Evolutionary conservation across 306 rosid genomes (phyloP), one percentile per base, ranked within the genome.

Genomic region (Cicer arietinum): DNA sequence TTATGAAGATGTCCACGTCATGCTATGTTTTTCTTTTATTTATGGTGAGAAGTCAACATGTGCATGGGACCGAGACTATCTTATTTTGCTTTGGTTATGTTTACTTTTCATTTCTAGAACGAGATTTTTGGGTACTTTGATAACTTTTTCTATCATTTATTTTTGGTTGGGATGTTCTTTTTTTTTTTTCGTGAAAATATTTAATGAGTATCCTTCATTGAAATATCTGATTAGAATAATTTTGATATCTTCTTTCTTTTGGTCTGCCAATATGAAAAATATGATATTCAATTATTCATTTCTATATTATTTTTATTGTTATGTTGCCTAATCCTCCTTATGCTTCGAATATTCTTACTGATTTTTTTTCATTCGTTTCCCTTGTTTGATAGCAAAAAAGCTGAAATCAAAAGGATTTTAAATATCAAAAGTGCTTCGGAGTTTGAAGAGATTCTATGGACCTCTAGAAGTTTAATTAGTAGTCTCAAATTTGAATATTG

Each of bases 51-150:
- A 74, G 86, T 85, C 86, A 79, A 85, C 84, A 59, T 69, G 75
- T 63, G 63, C 13, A 53, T 65, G 91, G 92, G 90, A 73, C 91
- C 88, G 8, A 87, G 89, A 70, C 88, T 87, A 14, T 76, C 69
- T 69, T 7, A 54, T 67, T 80, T 72, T 73, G 42, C 78, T 62
- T 68, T 40, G 9, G 5, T 59, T 52, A 52, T 46, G 30, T 10
- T 47, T 47, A 42, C 67, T 80, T 68, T 74, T 60, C 48, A 63
- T 65, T 58, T 65, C 72, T 44, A 44, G 75, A 66, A 82, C 76
- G 10, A 58, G 71, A 57, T 66, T 66, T 71, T 22, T 14, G 75
- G 79, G 10, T 41, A 13, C 79, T 67, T 65, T 16, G 0, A 8
- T 65, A 40, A 22, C 74, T 67, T 68, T 78, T 57, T n/a, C 35